Conservation (phyloP, 2,329 filamentous ascomycete genomes). For the Helminthosporium solani region DNA sequence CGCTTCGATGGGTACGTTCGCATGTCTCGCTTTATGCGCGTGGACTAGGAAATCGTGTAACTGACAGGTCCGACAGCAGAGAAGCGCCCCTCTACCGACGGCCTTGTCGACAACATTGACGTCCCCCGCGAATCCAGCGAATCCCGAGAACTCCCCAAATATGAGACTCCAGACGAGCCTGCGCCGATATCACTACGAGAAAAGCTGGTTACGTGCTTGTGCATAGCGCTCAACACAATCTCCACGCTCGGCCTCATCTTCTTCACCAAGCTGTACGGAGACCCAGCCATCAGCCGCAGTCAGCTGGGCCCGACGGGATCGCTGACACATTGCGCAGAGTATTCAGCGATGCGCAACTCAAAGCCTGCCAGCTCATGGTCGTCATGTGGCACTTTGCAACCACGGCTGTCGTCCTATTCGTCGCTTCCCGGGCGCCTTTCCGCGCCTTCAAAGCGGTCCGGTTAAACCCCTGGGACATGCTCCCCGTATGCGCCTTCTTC, state of each 20-base stretch:
- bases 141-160: conserved; percentile 34
- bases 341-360: conserved; percentile 47
- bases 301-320: not conserved
- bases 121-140: conserved; percentile 34
- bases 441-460: conserved; percentile 48
- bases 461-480: conserved; percentile 47
- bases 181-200: conserved; percentile 35
- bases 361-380: conserved; percentile 49
- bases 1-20: conserved; percentile 4
- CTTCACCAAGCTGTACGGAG: conserved; percentile 47
- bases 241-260: conserved; percentile 49
- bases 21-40: not conserved
- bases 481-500: conserved; percentile 50
- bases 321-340: conserved; percentile 40
- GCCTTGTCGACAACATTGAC: conserved; percentile 41
- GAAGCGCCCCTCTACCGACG: conserved; percentile 42
- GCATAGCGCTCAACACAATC: conserved; percentile 48
- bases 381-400: conserved; percentile 52
- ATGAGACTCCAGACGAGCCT: conserved; percentile 33
- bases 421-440: conserved; percentile 46
- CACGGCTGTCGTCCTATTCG: conserved; percentile 47
- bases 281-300: not conserved
- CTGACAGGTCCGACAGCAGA: conserved; percentile 35
- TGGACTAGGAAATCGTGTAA: not conserved
- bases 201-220: conserved; percentile 41